Conservation (phyloP, 768 basidiomycete genomes). For the Tylopilus vinaceipallidus region DNA sequence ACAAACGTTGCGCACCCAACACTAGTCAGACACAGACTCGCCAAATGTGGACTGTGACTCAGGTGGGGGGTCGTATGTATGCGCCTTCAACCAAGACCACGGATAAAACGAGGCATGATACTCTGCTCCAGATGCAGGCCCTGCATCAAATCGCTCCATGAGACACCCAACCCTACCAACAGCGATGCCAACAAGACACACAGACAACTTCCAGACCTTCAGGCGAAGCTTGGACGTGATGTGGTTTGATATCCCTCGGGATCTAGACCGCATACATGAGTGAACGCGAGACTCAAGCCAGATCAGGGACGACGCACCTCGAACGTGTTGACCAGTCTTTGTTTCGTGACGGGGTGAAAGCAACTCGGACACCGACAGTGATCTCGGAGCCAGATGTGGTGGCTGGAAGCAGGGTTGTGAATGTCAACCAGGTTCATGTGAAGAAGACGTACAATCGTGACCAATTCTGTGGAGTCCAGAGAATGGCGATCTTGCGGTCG, state of each 20-base stretch:
- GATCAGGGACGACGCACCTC: conserved; percentile 49
- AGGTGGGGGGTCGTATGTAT: conserved; percentile 77
- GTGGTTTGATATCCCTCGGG: conserved; percentile 67
- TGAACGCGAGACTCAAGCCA: not conserved
- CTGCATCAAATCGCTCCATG: conserved; percentile 10
- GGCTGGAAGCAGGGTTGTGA: conserved; percentile 47
- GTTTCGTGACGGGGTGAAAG: conserved; percentile 86
- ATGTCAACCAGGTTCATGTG: not conserved
- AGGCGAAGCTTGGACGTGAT: conserved; percentile 48
- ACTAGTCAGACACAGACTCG: conserved; percentile 42
- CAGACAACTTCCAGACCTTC: conserved; percentile 77
- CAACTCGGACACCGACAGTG: conserved; percentile 88
- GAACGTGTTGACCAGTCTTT: conserved; percentile 84
- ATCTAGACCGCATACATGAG: conserved; percentile 49
- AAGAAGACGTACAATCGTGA: conserved; percentile 67
- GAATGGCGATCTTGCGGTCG: conserved; percentile 59
- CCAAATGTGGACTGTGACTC: conserved; percentile 14
- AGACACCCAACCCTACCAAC: not conserved
- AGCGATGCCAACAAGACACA: conserved; percentile 33
- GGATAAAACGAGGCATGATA: conserved; percentile 83
- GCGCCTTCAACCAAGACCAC: conserved; percentile 76
- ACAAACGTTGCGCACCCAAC: not conserved
- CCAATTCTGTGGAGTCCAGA: conserved; percentile 71
- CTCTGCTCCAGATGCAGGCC: conserved; percentile 32
- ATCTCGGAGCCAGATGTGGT: conserved; percentile 89